phyloP scores from a whole-genome alignment of 352 stramenopile species.

The Globisporangium nunn region DNA sequence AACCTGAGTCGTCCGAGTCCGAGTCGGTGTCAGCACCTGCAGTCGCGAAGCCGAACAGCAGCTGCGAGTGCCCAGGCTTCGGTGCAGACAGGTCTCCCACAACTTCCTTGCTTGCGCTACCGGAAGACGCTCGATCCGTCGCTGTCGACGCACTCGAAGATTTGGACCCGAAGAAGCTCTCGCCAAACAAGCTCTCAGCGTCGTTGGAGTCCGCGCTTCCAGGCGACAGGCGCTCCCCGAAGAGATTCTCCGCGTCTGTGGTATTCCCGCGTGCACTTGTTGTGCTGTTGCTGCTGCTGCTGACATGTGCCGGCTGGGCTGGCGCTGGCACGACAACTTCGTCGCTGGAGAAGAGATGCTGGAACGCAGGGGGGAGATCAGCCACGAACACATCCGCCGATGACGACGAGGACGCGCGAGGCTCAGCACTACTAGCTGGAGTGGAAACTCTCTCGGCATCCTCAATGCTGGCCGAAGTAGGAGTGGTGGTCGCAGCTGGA shows the following conservation, averaged over 20 bases:
- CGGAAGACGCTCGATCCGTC: neutral
- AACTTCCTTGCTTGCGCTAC: neutral
- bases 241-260: slow-evolving; percentile 13
- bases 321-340: neutral
- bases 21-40: slow-evolving; percentile 36
- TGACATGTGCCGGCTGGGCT: neutral
- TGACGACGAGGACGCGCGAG: neutral
- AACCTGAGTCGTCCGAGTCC: slow-evolving; percentile 46
- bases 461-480: neutral
- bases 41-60: slow-evolving; percentile 56
- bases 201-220: slow-evolving; percentile 24
- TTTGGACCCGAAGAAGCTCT: slow-evolving; percentile 12
- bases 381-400: neutral
- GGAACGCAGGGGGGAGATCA: neutral
- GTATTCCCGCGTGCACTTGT: slow-evolving; percentile 1
- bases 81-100: neutral
- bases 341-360: neutral
- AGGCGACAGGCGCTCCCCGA: slow-evolving; percentile 14
- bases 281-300: too few relatives aligned
- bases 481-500: neutral
- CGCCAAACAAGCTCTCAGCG: slow-evolving; percentile 48
- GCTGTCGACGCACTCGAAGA: neutral
- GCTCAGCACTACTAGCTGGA: neutral
- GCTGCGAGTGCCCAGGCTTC: slow-evolving; percentile 16
- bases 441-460: neutral